Conservation (phyloP, 2,329 filamentous ascomycete species). For the Penicillium verrucosum region DNA sequence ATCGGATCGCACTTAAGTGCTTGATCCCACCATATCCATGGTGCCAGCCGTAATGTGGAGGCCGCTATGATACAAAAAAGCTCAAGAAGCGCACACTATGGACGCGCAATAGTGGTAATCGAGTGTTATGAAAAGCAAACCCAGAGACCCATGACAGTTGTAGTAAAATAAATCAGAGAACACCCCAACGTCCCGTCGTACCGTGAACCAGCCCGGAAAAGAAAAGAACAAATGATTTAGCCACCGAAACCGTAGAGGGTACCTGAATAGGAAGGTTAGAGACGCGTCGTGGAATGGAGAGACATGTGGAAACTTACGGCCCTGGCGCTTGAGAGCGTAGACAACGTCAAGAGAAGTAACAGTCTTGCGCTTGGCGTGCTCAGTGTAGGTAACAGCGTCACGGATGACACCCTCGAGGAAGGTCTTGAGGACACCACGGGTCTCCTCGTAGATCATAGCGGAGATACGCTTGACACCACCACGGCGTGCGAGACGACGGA, state of each 20-base stretch:
- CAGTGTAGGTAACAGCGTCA: conserved; percentile 76
- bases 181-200: conserved; percentile 47
- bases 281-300: neutral
- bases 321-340: conserved; percentile 63
- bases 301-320: conserved; percentile 41
- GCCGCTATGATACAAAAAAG: conserved; percentile 45
- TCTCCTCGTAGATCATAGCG: conserved; percentile 87
- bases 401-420: conserved; percentile 80
- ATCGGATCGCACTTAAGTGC: conserved; percentile 30
- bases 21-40: conserved; percentile 32
- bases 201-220: conserved; percentile 43
- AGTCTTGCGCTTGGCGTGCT: conserved; percentile 71
- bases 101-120: conserved; percentile 39
- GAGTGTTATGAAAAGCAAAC: conserved; percentile 40
- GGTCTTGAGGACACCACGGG: conserved; percentile 76
- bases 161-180: conserved; percentile 39
- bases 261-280: conserved; percentile 39
- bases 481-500: conserved; percentile 97
- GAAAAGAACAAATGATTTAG: conserved; percentile 52
- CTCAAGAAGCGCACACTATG: conserved; percentile 39
- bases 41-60: conserved; percentile 37
- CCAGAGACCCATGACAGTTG: conserved; percentile 43
- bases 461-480: conserved; percentile 99
- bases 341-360: conserved; percentile 59
- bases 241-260: conserved; percentile 88